phyloP scores from a whole-genome alignment of 352 stramenopile genomes.

The Halophytophthora polymorphica region DNA sequence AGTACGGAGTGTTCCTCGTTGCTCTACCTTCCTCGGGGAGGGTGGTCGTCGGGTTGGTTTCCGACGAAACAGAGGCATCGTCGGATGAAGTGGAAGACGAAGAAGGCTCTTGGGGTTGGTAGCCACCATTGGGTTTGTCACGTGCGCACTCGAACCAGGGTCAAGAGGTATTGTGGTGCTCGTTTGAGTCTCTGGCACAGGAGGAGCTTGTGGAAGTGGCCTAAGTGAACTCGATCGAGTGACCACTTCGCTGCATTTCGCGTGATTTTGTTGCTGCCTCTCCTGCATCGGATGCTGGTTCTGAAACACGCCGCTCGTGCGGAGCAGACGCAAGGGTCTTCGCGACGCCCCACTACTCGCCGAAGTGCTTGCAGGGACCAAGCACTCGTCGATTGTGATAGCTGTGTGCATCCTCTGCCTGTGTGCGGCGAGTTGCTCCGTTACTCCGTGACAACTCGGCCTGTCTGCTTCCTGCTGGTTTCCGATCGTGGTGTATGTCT shows the following conservation, averaged over 20 bases:
- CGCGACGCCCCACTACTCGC: background rate
- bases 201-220: too few species aligned
- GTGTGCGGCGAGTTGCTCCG: slow-evolving; percentile 2
- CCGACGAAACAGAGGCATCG: too few species aligned
- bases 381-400: slow-evolving; percentile 18
- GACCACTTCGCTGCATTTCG: background rate
- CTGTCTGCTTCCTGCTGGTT: slow-evolving; percentile 21
- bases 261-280: slow-evolving; percentile 3
- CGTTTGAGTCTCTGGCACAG: too few species aligned
- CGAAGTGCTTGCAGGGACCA: background rate
- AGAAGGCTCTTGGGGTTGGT: too few species aligned
- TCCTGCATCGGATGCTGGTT: slow-evolving; percentile 8
- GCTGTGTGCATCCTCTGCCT: slow-evolving; percentile 7
- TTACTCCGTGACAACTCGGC: background rate
- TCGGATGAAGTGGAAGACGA: too few species aligned
- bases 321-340: slow-evolving; percentile 10
- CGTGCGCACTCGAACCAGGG: too few species aligned
- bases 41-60: too few species aligned
- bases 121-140: too few species aligned
- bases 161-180: too few species aligned
- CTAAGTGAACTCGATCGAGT: too few species aligned
- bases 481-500: slow-evolving; percentile 9
- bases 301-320: slow-evolving; percentile 15
- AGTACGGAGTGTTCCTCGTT: slow-evolving; percentile 2
- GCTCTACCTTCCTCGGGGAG: background rate